Conservation (phyloP, 2,329 filamentous ascomycete genomes). For the Cladorrhinum sp. region DNA sequence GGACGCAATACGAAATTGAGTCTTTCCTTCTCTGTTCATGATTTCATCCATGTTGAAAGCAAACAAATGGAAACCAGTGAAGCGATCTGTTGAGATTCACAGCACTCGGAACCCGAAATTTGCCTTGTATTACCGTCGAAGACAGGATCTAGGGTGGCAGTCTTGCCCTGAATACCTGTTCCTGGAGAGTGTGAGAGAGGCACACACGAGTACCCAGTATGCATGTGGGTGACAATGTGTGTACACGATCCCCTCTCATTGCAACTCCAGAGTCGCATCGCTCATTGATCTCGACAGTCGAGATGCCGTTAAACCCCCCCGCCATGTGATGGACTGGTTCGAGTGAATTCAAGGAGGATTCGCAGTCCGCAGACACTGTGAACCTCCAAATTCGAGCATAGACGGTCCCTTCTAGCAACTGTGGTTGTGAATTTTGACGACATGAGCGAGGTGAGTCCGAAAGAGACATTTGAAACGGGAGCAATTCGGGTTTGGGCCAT, state of each 20-base stretch:
- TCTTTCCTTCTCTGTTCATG: constrained; percentile 1
- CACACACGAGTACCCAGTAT: background rate
- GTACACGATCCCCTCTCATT: constrained; percentile 13
- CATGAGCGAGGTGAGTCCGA: background rate
- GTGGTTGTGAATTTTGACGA: background rate
- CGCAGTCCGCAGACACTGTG: background rate
- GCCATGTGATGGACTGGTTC: background rate
- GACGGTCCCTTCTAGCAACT: background rate
- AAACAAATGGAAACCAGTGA: background rate
- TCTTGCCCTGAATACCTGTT: constrained; percentile 9
- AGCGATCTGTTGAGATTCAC: background rate
- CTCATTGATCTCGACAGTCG: constrained; percentile 1
- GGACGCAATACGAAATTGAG: constrained; percentile 22
- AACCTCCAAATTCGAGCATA: background rate
- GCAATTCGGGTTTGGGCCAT: constrained; percentile 3
- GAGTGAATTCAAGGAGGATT: background rate
- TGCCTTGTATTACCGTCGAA: constrained; percentile 1
- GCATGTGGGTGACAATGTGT: constrained; percentile 15
- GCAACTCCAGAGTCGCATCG: constrained; percentile 18
- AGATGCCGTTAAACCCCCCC: background rate
- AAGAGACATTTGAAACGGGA: constrained; percentile 1
- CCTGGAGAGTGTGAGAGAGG: background rate
- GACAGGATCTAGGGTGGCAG: constrained; percentile 8
- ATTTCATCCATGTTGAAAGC: background rate
- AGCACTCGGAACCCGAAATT: background rate